Evolutionary conservation across 805 yeast genomes (phyloP), one percentile per base, ranked within the genome.

Genomic region (Metschnikowia similis): DNA sequence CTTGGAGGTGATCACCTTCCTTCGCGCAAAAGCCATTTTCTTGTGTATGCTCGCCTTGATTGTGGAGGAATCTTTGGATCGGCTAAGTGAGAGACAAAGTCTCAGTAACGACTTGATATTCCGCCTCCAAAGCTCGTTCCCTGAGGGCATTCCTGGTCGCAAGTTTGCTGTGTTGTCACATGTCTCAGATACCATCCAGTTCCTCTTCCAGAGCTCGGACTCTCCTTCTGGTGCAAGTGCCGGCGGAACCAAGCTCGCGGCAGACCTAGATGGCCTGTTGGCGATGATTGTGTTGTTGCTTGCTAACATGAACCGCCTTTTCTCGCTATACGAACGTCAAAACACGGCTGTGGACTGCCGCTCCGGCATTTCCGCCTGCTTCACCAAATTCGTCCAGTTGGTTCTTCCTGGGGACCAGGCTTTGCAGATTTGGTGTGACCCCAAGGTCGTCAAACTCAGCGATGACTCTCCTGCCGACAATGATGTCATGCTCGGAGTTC

Each of bases 391-490:
- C n/a, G 41, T 69, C 26, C 55, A 51, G 8, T 34, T 58, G 8
- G 41, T 63, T 8, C 49, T 47, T 16, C 51, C 48, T 8, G 54
- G 53, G 8, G 58, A 52, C 13, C 28, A 49, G 2, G 49, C 45
- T 7, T 39, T 65, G 8, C 66, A 61, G 34, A 45, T 71, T 2
- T 72, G 75, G 75, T 62, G 62, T 34, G 68, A 69, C 48, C 77
- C 77, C 0, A 55, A 61, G 6, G 56, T 53, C 16, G 58, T 72
- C 1, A 39, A 32, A 2, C 55, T 66, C 40, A 46, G 49, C 21
- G 61, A 51, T 8, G 46, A 56, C 14, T 59, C 51, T 6, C 42
- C 60, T 1, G 55, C 53, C 16, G 56, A 53, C 39, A 60, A 59
- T 35, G 48, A 57, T 16, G 52, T 56, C 13, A 63, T 62, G 13